Evolutionary conservation across 345 rosid genomes (phyloP), one percentile per base, ranked within the genome.

Genomic region (Gossypium ekmanianum): DNA sequence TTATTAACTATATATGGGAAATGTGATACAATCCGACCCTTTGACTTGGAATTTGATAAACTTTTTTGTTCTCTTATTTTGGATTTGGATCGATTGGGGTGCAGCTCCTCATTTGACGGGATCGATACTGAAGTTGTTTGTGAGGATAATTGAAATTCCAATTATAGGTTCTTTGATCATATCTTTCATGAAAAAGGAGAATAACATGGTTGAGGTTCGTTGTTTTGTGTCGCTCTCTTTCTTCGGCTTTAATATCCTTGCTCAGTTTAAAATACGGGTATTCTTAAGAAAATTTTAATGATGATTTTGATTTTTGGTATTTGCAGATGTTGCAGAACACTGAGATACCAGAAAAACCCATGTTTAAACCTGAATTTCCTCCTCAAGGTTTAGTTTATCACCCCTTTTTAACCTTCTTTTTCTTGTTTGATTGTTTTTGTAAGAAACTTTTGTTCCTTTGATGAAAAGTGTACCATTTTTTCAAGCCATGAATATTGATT

Each of bases 291-390:
- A 44, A 22, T 41, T 50, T 9, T 27, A 27, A 50, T 68, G 71
- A 18, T 34, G 55, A 58, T 4, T 45, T 41, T 27, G 52, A 20
- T 45, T 34, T 71, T 81, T 77, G 62, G 69, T 61, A 45, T 64
- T 78, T 65, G 58, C 83, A 93, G 98, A 63, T 88, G 75, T 79
- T 93, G 83, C 83, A 82, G 73, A 79, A 87, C 78, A 87, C 91
- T 18, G 89, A 54, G 52, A 86, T 93, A 76, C 97, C 98, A 6
- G 98, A 93, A 82, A 76, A 79, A 58, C 98, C 98, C 43, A 91
- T 93, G 98, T 91, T 86, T 71, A 91, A 80, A 78, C 98, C 98
- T 7, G 97, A 91, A 86, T 91, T 76, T 79, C 94, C 94, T 79
- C 83, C 90, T 57, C 98, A 91, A 84, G 91, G 98, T 93, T 82